Percentiles rank a stretch among this genome's conserved stretches.
These are phyloP conservation scores for Rhizopus microsporus DNA, from an alignment of 371 early-diverging fungal genomes.

Conservation along the genomic window DNA sequence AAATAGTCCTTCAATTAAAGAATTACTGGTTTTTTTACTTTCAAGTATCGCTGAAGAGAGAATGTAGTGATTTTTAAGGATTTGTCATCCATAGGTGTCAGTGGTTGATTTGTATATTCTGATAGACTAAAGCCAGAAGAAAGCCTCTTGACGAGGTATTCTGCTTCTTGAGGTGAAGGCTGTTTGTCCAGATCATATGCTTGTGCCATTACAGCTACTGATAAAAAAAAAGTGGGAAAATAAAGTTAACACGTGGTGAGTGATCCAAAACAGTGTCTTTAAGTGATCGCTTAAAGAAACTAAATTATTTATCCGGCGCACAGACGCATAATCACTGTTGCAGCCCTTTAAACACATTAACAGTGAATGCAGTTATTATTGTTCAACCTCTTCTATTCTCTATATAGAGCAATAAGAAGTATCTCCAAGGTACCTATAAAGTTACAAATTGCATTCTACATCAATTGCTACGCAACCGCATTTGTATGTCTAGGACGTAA, in stretches of 20 bases:
- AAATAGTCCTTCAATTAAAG: not conserved
- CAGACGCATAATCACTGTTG: not conserved
- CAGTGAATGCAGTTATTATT: too few species aligned
- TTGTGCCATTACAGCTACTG: conserved; percentile 13
- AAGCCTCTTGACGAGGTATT: conserved; percentile 42
- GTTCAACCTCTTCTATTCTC: too few species aligned
- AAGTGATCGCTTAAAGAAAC: not conserved
- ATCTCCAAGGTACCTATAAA: too few species aligned
- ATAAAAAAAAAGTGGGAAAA: not conserved
- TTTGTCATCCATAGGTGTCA: conserved; percentile 54
- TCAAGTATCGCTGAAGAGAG: conserved; percentile 65
- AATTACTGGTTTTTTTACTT: conserved; percentile 32
- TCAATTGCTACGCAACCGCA: too few species aligned
- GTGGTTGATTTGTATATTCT: conserved; percentile 17
- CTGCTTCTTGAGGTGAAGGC: conserved; percentile 46
- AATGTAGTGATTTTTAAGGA: conserved; percentile 66
- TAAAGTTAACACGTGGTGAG: not conserved
- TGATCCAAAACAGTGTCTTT: not conserved
- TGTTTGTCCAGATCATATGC: conserved; percentile 35
- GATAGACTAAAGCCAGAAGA: conserved; percentile 34
- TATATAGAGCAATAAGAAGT: too few species aligned
- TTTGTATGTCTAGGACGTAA: too few species aligned
- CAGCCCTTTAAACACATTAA: not conserved
- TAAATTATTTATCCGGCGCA: not conserved
- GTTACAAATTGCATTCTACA: too few species aligned